Percentiles rank a stretch among this genome's conserved stretches.
phyloP scores from a whole-genome alignment of 129 eudicot genomes.

The Glebionis coronaria region DNA sequence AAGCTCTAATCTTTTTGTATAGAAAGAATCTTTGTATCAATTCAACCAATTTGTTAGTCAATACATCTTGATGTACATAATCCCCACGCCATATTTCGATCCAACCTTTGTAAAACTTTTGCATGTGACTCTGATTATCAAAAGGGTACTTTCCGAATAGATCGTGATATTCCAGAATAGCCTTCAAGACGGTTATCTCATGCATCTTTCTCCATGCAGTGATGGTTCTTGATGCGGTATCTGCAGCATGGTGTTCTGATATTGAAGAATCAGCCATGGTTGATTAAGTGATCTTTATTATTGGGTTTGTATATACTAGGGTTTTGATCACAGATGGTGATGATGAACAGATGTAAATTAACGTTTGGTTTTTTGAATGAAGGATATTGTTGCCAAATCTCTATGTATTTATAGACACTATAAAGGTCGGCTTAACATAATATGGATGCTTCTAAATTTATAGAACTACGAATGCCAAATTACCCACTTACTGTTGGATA shows the following conservation, averaged over 20 bases:
- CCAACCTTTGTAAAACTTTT: not conserved
- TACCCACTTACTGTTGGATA: no score
- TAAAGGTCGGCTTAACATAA: no score
- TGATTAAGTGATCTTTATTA: not conserved
- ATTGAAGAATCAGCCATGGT: not conserved
- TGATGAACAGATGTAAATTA: no score
- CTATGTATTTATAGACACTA: no score
- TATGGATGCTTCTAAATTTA: no score
- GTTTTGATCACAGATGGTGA: no score
- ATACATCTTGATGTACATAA: not conserved
- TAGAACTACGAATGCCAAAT: no score
- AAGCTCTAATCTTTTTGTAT: no score
- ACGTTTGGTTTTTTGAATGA: no score
- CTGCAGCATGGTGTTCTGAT: not conserved
- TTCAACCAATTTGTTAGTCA: not conserved
- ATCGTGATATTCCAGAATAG: not conserved
- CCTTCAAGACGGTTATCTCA: not conserved
- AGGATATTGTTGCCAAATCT: no score
- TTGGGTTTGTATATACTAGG: not conserved
- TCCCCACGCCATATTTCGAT: not conserved
- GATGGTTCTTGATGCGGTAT: no score
- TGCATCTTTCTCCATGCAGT: not conserved
- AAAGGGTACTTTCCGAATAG: not conserved
- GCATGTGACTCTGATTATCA: not conserved
- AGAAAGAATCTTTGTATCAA: no score